Evolutionary conservation across 2,329 filamentous ascomycete genomes (phyloP).

Genomic region (Aspergillus fumigatus): DNA sequence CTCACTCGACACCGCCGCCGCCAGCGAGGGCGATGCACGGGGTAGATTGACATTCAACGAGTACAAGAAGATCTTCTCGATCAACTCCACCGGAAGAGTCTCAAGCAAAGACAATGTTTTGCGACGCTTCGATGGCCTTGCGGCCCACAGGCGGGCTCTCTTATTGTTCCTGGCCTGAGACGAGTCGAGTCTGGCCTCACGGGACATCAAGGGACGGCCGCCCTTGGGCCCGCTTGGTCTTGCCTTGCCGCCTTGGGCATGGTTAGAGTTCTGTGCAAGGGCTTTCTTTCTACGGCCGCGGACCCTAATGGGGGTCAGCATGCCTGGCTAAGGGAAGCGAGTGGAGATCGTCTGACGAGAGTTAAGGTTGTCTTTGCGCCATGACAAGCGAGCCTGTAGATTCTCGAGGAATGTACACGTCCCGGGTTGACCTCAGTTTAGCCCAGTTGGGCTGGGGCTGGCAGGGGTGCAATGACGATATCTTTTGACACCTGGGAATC

Average conservation of each 20-base stretch:
- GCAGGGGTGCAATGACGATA: not conserved
- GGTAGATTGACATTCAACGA: conserved; percentile 44
- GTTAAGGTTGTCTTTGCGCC: not conserved
- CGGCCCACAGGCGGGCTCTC: conserved; percentile 10
- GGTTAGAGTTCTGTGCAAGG: not conserved
- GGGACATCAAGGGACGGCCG: conserved; percentile 13
- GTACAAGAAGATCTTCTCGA: conserved; percentile 51
- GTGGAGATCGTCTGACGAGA: not conserved
- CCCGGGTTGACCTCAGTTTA: not conserved
- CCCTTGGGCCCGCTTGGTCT: conserved; percentile 12
- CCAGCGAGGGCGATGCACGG: conserved; percentile 39
- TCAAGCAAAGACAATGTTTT: conserved; percentile 37
- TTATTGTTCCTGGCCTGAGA: conserved; percentile 11
- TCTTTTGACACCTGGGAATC: not conserved
- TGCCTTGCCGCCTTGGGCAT: conserved; percentile 4
- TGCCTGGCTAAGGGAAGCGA: conserved; percentile 3
- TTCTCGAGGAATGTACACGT: not conserved
- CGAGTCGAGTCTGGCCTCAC: conserved; percentile 1
- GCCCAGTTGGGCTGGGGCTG: not conserved
- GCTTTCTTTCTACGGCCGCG: conserved; percentile 25
- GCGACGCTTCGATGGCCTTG: conserved; percentile 3
- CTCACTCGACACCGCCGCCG: conserved; percentile 36
- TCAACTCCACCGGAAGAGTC: conserved; percentile 45
- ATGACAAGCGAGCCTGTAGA: conserved; percentile 1
- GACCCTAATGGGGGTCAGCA: conserved; percentile 29